Percentiles rank a stretch among this genome's conserved stretches.
Evolutionary conservation across 306 rosid genomes (phyloP).

Genomic region (Vicia villosa): DNA sequence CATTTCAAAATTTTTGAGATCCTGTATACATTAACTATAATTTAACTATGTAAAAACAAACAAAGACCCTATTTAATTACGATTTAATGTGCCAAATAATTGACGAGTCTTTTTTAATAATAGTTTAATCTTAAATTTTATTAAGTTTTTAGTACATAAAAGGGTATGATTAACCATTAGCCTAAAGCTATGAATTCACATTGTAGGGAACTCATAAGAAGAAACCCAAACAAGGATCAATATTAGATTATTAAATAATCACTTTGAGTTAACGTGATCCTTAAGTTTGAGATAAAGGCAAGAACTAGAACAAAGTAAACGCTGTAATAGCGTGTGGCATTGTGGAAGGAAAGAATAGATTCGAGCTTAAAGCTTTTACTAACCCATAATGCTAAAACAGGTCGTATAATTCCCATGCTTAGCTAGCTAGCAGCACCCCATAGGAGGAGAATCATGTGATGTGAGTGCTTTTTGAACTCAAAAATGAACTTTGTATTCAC

Average conservation of each 20-base stretch:
- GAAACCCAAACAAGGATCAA: no score
- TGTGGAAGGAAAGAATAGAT: slow-evolving; percentile 43
- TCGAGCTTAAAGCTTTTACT: slow-evolving; percentile 22
- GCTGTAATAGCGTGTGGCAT: slow-evolving; percentile 2
- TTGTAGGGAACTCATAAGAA: no score
- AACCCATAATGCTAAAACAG: slow-evolving; percentile 30
- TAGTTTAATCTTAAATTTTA: no score
- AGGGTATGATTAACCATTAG: no score
- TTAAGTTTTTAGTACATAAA: no score
- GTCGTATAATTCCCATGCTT: slow-evolving; percentile 20
- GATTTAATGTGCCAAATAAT: no score
- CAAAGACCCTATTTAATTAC: no score
- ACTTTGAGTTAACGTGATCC: neutral
- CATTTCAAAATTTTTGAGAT: no score
- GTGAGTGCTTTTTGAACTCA: slow-evolving; percentile 25
- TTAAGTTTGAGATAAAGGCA: neutral
- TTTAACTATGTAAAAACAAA: no score
- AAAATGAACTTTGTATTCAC: slow-evolving; percentile 21
- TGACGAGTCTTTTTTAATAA: no score
- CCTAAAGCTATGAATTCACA: no score
- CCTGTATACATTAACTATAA: no score
- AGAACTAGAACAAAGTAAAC: neutral
- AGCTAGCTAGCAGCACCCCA: neutral
- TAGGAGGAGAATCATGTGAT: neutral
- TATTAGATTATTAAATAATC: neutral